Evolutionary conservation across 2,329 filamentous ascomycete genomes (phyloP).

Genomic region (Cyphellophora attinorum): DNA sequence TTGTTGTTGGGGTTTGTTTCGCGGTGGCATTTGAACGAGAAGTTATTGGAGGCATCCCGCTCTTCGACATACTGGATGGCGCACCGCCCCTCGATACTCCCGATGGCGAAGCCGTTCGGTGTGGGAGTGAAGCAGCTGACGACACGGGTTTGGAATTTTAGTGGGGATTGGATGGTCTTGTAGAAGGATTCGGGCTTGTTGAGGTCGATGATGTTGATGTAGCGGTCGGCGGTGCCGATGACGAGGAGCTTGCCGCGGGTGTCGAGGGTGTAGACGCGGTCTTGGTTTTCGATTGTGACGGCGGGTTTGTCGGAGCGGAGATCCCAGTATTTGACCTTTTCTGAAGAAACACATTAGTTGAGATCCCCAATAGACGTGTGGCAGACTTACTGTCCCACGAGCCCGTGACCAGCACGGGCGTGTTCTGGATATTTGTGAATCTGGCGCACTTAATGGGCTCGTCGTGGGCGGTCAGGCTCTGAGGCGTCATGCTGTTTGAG

Average conservation of each 20-base stretch:
- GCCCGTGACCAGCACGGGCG: constrained; percentile 80
- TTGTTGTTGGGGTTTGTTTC: constrained; percentile 52
- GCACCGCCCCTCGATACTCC: constrained; percentile 92
- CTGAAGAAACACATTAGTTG: too few species aligned
- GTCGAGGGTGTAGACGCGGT: constrained; percentile 75
- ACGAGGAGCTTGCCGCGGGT: constrained; percentile 81
- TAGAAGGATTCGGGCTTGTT: constrained; percentile 82
- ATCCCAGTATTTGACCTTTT: constrained; percentile 50
- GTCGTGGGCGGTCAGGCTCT: constrained; percentile 67
- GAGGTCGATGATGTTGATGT: constrained; percentile 91
- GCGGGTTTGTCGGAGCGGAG: constrained; percentile 38
- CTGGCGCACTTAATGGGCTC: constrained; percentile 66
- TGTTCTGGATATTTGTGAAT: constrained; percentile 63
- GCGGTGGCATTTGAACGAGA: constrained; percentile 98
- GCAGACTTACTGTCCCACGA: constrained; percentile 54
- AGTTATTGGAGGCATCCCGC: constrained; percentile 83
- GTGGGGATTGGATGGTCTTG: constrained; percentile 89
- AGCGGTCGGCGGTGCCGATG: constrained; percentile 84
- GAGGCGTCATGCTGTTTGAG: constrained; percentile 37
- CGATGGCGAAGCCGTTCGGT: constrained; percentile 83
- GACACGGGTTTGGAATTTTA: constrained; percentile 96
- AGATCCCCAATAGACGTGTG: too few species aligned
- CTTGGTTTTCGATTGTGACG: constrained; percentile 37
- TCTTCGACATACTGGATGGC: constrained; percentile 98
- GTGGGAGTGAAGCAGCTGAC: constrained; percentile 84